Evolutionary conservation across 352 stramenopile species (phyloP).

Genomic region (Phytophthora podocarpi): DNA sequence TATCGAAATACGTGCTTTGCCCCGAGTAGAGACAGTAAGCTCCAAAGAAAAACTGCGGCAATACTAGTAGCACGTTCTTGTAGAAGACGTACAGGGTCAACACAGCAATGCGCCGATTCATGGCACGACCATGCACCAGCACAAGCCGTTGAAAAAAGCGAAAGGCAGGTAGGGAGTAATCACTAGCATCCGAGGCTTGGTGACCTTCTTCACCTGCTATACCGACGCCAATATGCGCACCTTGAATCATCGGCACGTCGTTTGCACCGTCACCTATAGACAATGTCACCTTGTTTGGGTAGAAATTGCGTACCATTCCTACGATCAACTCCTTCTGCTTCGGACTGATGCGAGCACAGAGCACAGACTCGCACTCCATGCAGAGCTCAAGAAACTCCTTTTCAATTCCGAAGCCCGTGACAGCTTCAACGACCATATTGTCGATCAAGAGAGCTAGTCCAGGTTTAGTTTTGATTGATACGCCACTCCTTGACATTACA

Average conservation of each 20-base stretch:
- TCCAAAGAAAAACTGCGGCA: conserved; percentile 82
- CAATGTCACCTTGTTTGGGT: conserved; percentile 64
- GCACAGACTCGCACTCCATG: conserved; percentile 92
- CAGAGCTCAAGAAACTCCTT: conserved; percentile 52
- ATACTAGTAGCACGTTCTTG: conserved; percentile 85
- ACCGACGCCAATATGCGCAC: conserved; percentile 66
- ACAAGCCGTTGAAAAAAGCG: conserved; percentile 83
- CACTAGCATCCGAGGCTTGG: conserved; percentile 89
- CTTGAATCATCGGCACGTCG: conserved; percentile 93
- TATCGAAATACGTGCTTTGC: conserved; percentile 81
- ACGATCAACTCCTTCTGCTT: conserved; percentile 98
- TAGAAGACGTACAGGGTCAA: conserved; percentile 90
- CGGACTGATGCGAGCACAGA: conserved; percentile 96
- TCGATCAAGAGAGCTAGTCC: conserved; percentile 54
- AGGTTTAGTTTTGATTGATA: neutral
- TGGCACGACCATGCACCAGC: conserved; percentile 85
- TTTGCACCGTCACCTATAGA: conserved; percentile 92
- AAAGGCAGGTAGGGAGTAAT: conserved; percentile 92
- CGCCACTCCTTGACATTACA: neutral
- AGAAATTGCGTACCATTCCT: conserved; percentile 82
- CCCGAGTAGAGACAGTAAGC: conserved; percentile 77
- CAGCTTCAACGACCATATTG: conserved; percentile 53
- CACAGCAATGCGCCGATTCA: conserved; percentile 67
- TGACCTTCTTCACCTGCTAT: conserved; percentile 71
- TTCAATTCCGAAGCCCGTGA: conserved; percentile 42